Evolutionary conservation across 1,284 basidiomycete genomes (phyloP).

Genomic region (Leccinum idahoense): DNA sequence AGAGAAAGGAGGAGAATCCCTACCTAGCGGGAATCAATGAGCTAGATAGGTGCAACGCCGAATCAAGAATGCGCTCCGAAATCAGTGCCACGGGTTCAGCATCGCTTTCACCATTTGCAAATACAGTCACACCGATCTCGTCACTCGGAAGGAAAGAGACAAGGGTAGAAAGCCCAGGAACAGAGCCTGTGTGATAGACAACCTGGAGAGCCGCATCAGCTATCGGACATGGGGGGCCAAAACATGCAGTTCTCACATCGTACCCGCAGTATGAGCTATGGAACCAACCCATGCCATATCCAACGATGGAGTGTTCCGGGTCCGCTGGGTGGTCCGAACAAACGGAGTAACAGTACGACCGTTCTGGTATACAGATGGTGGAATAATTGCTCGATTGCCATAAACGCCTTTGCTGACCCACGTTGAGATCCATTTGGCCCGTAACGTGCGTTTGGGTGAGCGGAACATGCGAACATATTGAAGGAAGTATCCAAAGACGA

Average conservation of each 20-base stretch:
- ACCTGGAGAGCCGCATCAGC: constrained; percentile 13
- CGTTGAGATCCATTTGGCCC: constrained; percentile 33
- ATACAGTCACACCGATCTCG: constrained; percentile 26
- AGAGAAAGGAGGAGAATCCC: too few relatives aligned
- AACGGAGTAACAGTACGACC: constrained; percentile 25
- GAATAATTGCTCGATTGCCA: constrained; percentile 25
- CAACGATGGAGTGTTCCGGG: constrained; percentile 12
- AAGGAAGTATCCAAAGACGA: constrained; percentile 2
- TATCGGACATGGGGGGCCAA: neutral
- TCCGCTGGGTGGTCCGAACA: constrained; percentile 2
- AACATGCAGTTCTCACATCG: constrained; percentile 22
- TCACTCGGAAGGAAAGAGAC: constrained; percentile 27
- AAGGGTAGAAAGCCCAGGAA: constrained; percentile 28
- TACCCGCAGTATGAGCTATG: constrained; percentile 30
- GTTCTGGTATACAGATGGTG: constrained; percentile 21
- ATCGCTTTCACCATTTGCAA: constrained; percentile 27
- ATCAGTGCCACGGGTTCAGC: constrained; percentile 7
- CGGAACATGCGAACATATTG: neutral
- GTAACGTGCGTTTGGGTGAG: neutral
- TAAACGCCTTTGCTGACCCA: constrained; percentile 28
- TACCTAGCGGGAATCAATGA: neutral
- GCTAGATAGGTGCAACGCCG: constrained; percentile 8
- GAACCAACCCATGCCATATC: constrained; percentile 35
- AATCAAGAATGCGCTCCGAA: constrained; percentile 17
- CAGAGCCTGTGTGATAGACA: constrained; percentile 24